Evolutionary conservation across 208 protist genomes (phyloP), one percentile per base, ranked within the genome.

Genomic region (Balamuthia mandrillaris): DNA sequence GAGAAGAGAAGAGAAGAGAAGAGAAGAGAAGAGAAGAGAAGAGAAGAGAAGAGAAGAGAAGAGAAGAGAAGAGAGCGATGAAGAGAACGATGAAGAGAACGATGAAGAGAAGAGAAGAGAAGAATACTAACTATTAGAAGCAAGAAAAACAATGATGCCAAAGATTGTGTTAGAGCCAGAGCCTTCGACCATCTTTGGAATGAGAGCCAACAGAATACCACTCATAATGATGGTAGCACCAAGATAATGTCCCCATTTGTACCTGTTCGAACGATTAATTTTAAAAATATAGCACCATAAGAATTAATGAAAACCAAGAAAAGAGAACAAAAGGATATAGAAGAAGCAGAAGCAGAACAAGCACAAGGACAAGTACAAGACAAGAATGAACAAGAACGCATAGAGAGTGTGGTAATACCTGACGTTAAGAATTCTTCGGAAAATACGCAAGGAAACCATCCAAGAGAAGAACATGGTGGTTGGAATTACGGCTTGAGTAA

Each of bases 381-480:
- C 45, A 60, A 52, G 1, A 63, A 41, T 3, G 52, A 81, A 14
- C 35, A 39, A 37, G 9, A 7, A 37, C 35, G 42, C n/a, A n/a
- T n/a, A n/a, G n/a, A n/a, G n/a, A n/a, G n/a, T n/a, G n/a, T n/a
- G n/a, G n/a, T n/a, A n/a, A n/a, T 77, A 81, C 74, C 52, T 31
- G 51, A 81, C 74, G 74, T 81, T 58, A 35, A 81, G 51, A 31
- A 52, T 41, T 52, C 63, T 27, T 9, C 49, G 7, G 16, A 81
- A 41, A 37, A 81, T 81, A 1, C 47, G 52, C 4, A 52, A 56
- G n/a, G 74, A 81, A 33, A 81, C 74, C 58, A 85, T 42, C 61
- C 58, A 85, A 16, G 79, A 85, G 60, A 85, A 85, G 61, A 85
- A 78, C 79, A 85, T 85, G 10, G 79, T 85, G 79, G 75, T 58